Evolutionary conservation across 768 basidiomycete species (phyloP), one percentile per base, ranked within the genome.

Genomic region (Leccinum subgranulosum): DNA sequence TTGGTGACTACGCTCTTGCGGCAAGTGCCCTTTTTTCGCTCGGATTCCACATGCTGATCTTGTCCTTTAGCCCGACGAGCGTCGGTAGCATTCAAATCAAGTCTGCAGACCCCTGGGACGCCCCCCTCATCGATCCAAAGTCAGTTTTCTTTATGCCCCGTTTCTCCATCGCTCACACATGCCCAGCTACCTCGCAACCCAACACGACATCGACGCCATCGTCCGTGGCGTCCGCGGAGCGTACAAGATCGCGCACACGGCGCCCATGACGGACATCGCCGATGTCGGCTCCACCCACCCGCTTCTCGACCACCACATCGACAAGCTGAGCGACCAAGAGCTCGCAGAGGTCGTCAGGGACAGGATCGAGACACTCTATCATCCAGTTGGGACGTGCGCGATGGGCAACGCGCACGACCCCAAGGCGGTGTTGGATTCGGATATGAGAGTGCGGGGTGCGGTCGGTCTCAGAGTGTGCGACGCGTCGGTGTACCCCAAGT

Each of bases 71-170:
- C 61, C 80, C 81, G 21, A 77, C 75, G 45, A 80, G 79, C 59
- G 58, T 66, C 6, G 80, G 80, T 6, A 74, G 64, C 7, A 54
- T 82, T 50, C 54, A 69, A 29, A 64, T 81, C n/a, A 72, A 71
- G 36, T 80, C 80, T 1, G 58, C 69, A 1, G 63, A 77, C 43
- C 77, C 78, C 12, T 72, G 70, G 62, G 78, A 79, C 10, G 53
- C 65, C 1, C 80, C 80, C 1, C n/a, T 75, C 33, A 73, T 81
- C 15, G 76, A 81, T 55, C 81, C 80, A 19, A 73, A 73, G 78
- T 77, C 53, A 7, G 76, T 62, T 12, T 12, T 33, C 8, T 34
- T 41, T 41, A n/a, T 41, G 9, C 39, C 10, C 8, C 33, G 21
- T 23, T 9, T 7, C 31, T 9, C 21, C 28, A n/a, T 46, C 59